A percentile compares a stretch with the other conserved stretches of the same genome.
Evolutionary conservation across 2,329 filamentous ascomycete species (phyloP).

Genomic region (Penicillium sp.): DNA sequence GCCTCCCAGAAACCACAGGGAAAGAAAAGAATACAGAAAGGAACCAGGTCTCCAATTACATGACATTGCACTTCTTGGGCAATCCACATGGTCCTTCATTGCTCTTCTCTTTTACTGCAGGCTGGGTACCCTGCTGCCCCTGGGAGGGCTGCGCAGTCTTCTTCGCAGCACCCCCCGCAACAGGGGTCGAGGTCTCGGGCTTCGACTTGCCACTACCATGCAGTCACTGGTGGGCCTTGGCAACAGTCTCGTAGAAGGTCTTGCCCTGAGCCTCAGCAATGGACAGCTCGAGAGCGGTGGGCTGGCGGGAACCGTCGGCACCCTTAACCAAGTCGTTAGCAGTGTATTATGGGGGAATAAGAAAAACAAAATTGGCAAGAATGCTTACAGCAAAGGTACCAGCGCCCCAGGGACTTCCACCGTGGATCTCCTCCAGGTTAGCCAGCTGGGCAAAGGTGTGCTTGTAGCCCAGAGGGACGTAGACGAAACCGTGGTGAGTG

Average conservation of each 20-base stretch:
- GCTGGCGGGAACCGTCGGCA: constrained; percentile 80
- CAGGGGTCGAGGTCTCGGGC: constrained; percentile 29
- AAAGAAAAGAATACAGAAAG: constrained; percentile 11
- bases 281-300: constrained; percentile 70
- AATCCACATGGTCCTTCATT: constrained; percentile 70
- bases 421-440: constrained; percentile 76
- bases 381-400: constrained; percentile 75
- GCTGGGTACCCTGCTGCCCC: constrained; percentile 31
- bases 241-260: constrained; percentile 73
- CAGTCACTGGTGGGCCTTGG: constrained; percentile 78
- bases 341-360: neutral
- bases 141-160: constrained; percentile 23
- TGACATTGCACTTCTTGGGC: constrained; percentile 70
- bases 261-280: constrained; percentile 82
- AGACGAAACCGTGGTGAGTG: constrained; percentile 91
- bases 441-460: constrained; percentile 69
- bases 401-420: constrained; percentile 88
- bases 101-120: constrained; percentile 45
- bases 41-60: constrained; percentile 45
- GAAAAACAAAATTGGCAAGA: neutral
- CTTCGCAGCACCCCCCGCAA: constrained; percentile 27
- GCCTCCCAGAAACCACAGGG: constrained; percentile 13
- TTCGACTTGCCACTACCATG: constrained; percentile 55
- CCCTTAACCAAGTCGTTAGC: constrained; percentile 36
- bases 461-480: constrained; percentile 92